Conservation (phyloP, 2,329 filamentous ascomycete species). For the Paracoccidioides lutzii region DNA sequence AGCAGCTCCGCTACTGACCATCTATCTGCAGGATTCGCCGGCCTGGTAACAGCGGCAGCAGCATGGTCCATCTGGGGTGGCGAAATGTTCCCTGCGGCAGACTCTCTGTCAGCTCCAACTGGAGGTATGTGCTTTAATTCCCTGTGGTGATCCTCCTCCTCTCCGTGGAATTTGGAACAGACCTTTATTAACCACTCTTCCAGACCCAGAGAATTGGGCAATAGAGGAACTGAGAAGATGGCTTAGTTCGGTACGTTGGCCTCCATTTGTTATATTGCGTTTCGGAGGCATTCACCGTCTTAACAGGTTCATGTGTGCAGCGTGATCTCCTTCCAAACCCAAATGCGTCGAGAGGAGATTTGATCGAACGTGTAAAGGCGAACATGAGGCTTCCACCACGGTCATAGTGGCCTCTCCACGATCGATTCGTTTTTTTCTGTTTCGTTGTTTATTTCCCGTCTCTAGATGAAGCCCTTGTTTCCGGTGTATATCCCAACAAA, state of each 20-base stretch:
- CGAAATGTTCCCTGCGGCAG: slow-evolving; percentile 63
- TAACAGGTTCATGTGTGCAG: slow-evolving; percentile 28
- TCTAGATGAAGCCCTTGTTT: not conserved
- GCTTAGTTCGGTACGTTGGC: slow-evolving; percentile 54
- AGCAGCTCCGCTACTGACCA: slow-evolving; percentile 1
- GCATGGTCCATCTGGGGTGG: slow-evolving; percentile 75
- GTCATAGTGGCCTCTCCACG: slow-evolving; percentile 8
- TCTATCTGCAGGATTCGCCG: slow-evolving; percentile 54
- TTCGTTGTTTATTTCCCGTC: not conserved
- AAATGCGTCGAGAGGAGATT: slow-evolving; percentile 48
- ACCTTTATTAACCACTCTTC: not conserved
- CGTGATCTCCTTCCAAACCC: slow-evolving; percentile 49
- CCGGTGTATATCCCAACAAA: not conserved
- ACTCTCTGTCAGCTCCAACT: slow-evolving; percentile 49
- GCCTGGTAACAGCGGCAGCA: slow-evolving; percentile 66
- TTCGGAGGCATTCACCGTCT: not conserved
- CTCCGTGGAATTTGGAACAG: not conserved
- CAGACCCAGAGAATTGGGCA: slow-evolving; percentile 61
- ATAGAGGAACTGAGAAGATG: slow-evolving; percentile 66
- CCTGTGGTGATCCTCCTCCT: not conserved
- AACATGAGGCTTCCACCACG: slow-evolving; percentile 44
- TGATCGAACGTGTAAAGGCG: slow-evolving; percentile 55
- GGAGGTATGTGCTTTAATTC: slow-evolving; percentile 44
- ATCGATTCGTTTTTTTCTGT: not conserved
- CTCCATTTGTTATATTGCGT: not conserved